A percentile compares a stretch with the other conserved stretches of the same genome.
phyloP scores from a whole-genome alignment of 2,329 filamentous ascomycete species.

The Aurifilum marmelostoma region DNA sequence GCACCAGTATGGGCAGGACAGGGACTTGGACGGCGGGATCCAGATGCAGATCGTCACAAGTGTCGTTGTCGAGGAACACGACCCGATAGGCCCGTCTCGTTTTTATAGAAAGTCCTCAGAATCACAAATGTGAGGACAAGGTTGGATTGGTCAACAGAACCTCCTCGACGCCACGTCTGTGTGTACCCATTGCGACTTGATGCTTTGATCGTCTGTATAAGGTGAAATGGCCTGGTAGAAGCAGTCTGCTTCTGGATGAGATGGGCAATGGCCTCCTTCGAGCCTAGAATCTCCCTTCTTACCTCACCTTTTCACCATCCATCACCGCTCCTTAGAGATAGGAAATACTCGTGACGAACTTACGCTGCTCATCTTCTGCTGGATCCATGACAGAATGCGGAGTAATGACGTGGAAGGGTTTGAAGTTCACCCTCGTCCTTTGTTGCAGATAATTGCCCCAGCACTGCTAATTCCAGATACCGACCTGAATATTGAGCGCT shows the following conservation, averaged over 20 bases:
- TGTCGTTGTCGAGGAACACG: conserved; percentile 38
- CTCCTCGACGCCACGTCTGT: too few species aligned
- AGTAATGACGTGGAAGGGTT: background rate
- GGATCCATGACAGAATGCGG: background rate
- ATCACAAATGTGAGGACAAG: conserved; percentile 11
- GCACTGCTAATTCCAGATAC: background rate
- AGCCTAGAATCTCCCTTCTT: background rate
- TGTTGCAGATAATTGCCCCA: background rate
- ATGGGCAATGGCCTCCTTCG: background rate
- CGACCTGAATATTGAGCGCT: too few species aligned
- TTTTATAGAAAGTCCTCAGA: conserved; percentile 15
- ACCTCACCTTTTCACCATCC: too few species aligned
- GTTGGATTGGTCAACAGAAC: background rate
- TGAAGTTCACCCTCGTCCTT: background rate
- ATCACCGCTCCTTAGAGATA: background rate
- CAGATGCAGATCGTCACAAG: conserved; percentile 40
- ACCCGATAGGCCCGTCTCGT: conserved; percentile 1
- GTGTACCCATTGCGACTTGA: background rate
- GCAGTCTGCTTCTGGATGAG: background rate
- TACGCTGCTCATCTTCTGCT: background rate
- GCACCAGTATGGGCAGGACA: background rate
- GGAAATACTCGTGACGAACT: background rate
- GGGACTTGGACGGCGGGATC: conserved; percentile 24
- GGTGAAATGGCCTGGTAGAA: too few species aligned
- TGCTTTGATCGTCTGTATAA: background rate